A percentile compares a stretch with the other conserved stretches of the same genome.
phyloP scores from a whole-genome alignment of 306 rosid species.

The Argentina anserina region DNA sequence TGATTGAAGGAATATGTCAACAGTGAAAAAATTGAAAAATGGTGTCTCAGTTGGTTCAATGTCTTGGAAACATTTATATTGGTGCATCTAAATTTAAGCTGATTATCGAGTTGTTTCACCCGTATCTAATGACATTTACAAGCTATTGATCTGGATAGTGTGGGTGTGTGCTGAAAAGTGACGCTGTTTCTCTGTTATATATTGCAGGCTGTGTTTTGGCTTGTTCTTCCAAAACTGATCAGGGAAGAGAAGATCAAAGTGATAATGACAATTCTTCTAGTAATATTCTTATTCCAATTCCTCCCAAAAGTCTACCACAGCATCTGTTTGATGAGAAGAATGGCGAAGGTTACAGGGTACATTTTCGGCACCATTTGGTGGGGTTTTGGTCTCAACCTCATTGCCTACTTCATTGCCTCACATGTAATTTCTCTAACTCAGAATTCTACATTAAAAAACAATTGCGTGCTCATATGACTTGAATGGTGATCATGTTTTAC shows the following conservation, averaged over 20 bases:
- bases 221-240: constrained; percentile 72
- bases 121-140: no score
- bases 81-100: background rate
- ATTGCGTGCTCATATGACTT: background rate
- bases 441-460: background rate
- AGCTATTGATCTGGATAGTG: background rate
- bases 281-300: constrained; percentile 87
- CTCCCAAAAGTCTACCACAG: constrained; percentile 94
- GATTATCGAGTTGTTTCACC: background rate
- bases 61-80: background rate
- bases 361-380: constrained; percentile 99
- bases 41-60: background rate
- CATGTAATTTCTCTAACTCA: constrained; percentile 50
- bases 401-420: constrained; percentile 97
- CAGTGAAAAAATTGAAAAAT: background rate
- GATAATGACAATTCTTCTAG: constrained; percentile 82
- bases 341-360: constrained; percentile 97
- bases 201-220: constrained; percentile 93
- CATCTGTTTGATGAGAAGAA: constrained; percentile 85
- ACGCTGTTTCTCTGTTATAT: background rate
- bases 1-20: background rate
- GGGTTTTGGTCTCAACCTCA: constrained; percentile 96
- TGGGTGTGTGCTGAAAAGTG: background rate
- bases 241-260: constrained; percentile 85
- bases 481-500: background rate